These are phyloP conservation scores for Ogataea naganishii DNA, from an alignment of 805 yeast genomes.

Conservation along the genomic window DNA sequence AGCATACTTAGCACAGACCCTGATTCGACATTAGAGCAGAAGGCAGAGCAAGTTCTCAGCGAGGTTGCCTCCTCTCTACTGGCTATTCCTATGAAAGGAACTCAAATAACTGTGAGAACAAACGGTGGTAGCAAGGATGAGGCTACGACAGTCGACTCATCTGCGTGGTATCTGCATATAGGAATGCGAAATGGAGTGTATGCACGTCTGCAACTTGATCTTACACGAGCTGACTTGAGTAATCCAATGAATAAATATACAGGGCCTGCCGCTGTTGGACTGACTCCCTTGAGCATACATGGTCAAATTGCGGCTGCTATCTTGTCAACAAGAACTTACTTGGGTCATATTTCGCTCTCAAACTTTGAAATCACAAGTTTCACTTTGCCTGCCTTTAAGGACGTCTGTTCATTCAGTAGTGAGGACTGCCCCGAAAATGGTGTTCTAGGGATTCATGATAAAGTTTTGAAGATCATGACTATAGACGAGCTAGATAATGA, in stretches of 20 bases:
- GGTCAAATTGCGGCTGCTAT: constrained; percentile 34
- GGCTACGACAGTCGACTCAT: constrained; percentile 4
- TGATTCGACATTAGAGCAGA: constrained; percentile 46
- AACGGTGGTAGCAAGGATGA: constrained; percentile 10
- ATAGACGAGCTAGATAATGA: constrained; percentile 31
- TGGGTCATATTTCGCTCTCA: constrained; percentile 30
- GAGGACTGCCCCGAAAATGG: constrained; percentile 55
- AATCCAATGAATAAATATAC: constrained; percentile 63
- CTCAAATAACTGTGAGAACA: constrained; percentile 5
- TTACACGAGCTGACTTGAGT: constrained; percentile 47
- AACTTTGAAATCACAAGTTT: constrained; percentile 40
- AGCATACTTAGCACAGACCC: constrained; percentile 58
- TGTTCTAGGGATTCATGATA: constrained; percentile 50
- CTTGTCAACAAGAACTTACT: constrained; percentile 47
- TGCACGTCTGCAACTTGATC: constrained; percentile 51
- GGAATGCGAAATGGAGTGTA: constrained; percentile 84
- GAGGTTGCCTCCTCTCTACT: constrained; percentile 25
- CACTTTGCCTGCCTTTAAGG: constrained; percentile 30
- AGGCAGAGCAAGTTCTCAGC: constrained; percentile 60
- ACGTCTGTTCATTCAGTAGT: constrained; percentile 48
- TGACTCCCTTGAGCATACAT: constrained; percentile 29
- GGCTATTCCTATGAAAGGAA: constrained; percentile 23
- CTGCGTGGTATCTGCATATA: constrained; percentile 45
- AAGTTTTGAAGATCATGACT: constrained; percentile 45
- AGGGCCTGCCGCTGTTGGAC: constrained; percentile 57